Percentiles rank a stretch among this genome's conserved stretches.
Evolutionary conservation across 2,329 filamentous ascomycete species (phyloP).

Genomic region (Cyphellophora attinorum): DNA sequence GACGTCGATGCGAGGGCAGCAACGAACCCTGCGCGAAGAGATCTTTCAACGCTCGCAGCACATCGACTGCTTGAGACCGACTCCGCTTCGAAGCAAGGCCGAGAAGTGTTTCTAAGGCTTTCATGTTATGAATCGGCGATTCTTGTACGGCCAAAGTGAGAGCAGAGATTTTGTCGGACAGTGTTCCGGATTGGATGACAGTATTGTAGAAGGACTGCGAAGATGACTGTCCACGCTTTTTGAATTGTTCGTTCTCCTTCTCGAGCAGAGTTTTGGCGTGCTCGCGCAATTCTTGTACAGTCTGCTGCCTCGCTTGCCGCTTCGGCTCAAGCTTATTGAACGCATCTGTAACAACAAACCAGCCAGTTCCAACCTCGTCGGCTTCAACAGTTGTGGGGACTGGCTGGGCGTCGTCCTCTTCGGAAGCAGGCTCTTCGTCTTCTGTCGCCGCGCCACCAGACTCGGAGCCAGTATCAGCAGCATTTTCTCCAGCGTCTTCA

Average conservation of each 20-base stretch:
- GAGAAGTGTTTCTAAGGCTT: constrained; percentile 77
- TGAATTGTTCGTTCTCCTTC: constrained; percentile 67
- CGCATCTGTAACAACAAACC: constrained; percentile 51
- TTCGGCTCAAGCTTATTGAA: constrained; percentile 26
- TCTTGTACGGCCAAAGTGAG: constrained; percentile 91
- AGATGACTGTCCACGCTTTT: constrained; percentile 62
- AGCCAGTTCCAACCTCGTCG: constrained; percentile 56
- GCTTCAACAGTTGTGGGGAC: constrained; percentile 5
- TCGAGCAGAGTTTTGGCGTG: constrained; percentile 69
- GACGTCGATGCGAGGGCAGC: constrained; percentile 69
- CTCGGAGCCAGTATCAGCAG: constrained; percentile 26
- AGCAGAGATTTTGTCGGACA: constrained; percentile 94
- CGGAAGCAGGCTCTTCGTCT: constrained; percentile 21
- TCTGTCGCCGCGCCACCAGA: constrained; percentile 30
- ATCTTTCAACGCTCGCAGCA: constrained; percentile 89
- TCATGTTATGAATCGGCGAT: constrained; percentile 85
- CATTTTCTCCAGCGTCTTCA: constrained; percentile 20
- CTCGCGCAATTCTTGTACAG: constrained; percentile 42
- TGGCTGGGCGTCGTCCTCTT: constrained; percentile 9
- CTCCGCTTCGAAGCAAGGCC: constrained; percentile 84
- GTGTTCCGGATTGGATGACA: constrained; percentile 91
- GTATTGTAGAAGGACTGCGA: constrained; percentile 94
- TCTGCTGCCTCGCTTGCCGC: constrained; percentile 41
- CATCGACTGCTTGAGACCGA: constrained; percentile 82
- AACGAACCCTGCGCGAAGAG: constrained; percentile 81